Base-by-base conservation (phyloP, 2,329 filamentous ascomycete genomes). In the Cadophora malorum region DNA sequence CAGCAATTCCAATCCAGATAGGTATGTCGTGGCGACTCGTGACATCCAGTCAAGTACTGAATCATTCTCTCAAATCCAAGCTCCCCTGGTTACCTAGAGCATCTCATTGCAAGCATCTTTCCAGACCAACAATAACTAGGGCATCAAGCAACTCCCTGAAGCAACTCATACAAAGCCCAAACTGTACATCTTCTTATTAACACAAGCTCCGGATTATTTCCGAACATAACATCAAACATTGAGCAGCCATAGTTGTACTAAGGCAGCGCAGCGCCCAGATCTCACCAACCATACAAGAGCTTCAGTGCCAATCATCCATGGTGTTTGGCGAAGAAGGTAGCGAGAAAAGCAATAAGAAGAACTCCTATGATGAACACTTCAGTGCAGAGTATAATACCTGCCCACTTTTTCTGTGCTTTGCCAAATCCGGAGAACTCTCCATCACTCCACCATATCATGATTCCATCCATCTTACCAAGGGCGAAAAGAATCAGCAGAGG, bases 401-500 rank as follows among this genome's bases (percentile, higher is more conserved):
- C 72, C 45, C 65, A 67, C 52, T 64, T 70, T 71, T 77, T 77
- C 50, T 76, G 71, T 9, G 45, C 61, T 52, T 69, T 69, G 3
- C 66, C 67, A 60, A 76, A 76, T 23, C 63, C 61, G 6, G 59
- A 67, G 47, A 73, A 70, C 33, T 74, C 71, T 4, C 74, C 73
- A 10, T 70, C 61, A 9, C 72, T 75, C 66, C 67, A 73, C 73
- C 72, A 76, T 8, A 60, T 16, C 41, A 77, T 71, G 9, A 76
- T 33, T 31, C 66, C 63, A 63, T 78, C 75, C 25, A 77, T 65
- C 19, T 63, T 38, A 50, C 76, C 74, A 62, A 68, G 61, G 23
- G 69, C 68, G 50, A 73, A 76, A 7, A 76, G 63, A 3, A 76
- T 47, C 12, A 77, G 65, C 14, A 74, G 56, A 9, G 76, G 76